Evolutionary conservation across 306 rosid species (phyloP), one percentile per base, ranked within the genome.

Genomic region (Vicia villosa): DNA sequence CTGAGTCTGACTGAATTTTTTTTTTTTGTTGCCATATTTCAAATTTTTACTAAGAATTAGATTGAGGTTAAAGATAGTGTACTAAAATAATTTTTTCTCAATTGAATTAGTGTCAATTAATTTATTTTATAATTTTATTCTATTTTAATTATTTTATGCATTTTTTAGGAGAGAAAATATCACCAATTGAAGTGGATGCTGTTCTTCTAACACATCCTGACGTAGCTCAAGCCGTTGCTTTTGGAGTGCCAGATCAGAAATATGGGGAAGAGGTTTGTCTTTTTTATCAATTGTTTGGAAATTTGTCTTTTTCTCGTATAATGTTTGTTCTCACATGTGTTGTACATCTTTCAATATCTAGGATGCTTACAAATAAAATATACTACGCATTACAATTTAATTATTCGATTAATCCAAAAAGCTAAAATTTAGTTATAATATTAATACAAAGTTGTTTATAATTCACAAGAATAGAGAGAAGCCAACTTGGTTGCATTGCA

Each of bases 131-230:
- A 21, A 11, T 52, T 52, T 52, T 0, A 24, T 24, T 24, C 4
- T 24, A 2, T 24, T 24, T 24, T 24, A 24, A 24, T 24, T 24
- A 24, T 20, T 5, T 14, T 3, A 12, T 15, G 24, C 41, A 40
- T 6, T 28, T 49, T 61, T 11, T 72, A 93, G 98, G 97, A 36
- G 98, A 94, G 76, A 94, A 94, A 69, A 94, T 94, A 78, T 94
- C 98, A 46, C 98, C 98, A 6, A 87, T 90, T 32, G 98, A 94
- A 81, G 96, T 90, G 24, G 98, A 94, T 62, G 84, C 91, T 1
- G 96, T 90, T 47, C 87, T 94, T 12, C 55, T 94, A 45, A 76
- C 92, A 4, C 90, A 90, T 57, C 83, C 96, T 1, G 89, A 83
- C 14, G 17, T 87, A 54, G 87, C 85, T 59, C 97, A 94, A 12